Base-by-base conservation (phyloP, 495 filamentous ascomycete genomes). In the Podospora conica region DNA sequence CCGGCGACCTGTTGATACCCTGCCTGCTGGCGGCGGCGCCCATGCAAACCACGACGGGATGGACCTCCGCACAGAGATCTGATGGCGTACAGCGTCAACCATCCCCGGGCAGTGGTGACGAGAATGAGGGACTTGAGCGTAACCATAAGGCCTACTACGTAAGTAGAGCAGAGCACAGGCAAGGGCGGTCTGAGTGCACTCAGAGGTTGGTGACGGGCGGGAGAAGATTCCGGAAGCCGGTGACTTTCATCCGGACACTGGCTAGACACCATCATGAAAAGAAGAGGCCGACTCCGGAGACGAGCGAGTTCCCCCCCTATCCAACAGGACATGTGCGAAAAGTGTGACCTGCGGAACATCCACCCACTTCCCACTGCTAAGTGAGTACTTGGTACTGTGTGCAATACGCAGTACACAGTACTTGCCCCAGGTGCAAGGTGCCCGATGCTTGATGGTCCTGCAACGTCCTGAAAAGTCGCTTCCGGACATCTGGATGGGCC, bases 211-310 rank as follows among this genome's bases (percentile, higher is more conserved):
- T 31, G 28, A 58, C 60, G 59, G 24, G 67, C 68, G 72, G 67
- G 65, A 70, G 68, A 71, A 69, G 64, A 33, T 72, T 72, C 70
- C 72, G 70, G 72, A 72, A 70, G 64, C 29, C 22, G 20, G n/a
- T 22, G 23, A 9, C 12, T 53, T 55, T 29, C 22, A 18, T 25
- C 20, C 18, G 22, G 48, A 11, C 1, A 18, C 24, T 15, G 15
- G 61, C 24, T 3, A 25, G 60, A n/a, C 61, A 24, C 54, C n/a
- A 33, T 57, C 7, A 53, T 48, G 40, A n/a, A n/a, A 27, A 18
- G 22, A 60, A 9, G 21, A 60, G 56, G 64, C 24, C 33, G 24
- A 60, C 57, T 60, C 22, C 22, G 56, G 33, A 11, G 20, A 60
- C 12, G 23, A 21, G 29, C 55, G 27, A n/a, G 57, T 61, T 60